These are phyloP conservation scores for Calonectria honghensis DNA, from an alignment of 2,329 filamentous ascomycete genomes.

Conservation along the genomic window DNA sequence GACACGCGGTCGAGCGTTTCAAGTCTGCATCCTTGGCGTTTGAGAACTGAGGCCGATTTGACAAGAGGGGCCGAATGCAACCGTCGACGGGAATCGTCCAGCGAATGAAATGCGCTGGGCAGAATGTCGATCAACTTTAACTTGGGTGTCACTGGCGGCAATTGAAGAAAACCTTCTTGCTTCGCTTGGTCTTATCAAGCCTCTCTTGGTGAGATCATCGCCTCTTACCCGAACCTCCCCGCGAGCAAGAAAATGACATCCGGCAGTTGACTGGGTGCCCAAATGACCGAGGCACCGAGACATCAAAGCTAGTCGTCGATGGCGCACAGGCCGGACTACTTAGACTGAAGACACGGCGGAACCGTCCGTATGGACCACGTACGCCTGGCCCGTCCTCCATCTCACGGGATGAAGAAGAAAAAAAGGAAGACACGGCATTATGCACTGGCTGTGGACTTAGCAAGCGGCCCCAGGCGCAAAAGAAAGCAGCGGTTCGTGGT, in stretches of 20 bases:
- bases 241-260: neutral
- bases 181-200: slow-evolving; percentile 6
- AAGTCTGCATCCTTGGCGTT: slow-evolving; percentile 47
- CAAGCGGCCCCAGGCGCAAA: slow-evolving; percentile 10
- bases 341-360: neutral
- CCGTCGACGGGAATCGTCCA: slow-evolving; percentile 30
- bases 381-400: neutral
- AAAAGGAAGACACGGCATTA: neutral
- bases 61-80: slow-evolving; percentile 44
- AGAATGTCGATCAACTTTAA: slow-evolving; percentile 23
- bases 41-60: slow-evolving; percentile 45
- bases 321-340: neutral
- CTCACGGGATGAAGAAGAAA: neutral
- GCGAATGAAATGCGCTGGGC: slow-evolving; percentile 19
- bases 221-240: slow-evolving; percentile 1
- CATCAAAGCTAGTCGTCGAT: neutral
- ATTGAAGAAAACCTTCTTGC: slow-evolving; percentile 22
- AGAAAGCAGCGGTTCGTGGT: slow-evolving; percentile 6
- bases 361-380: neutral
- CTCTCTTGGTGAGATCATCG: slow-evolving; percentile 15
- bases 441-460: neutral
- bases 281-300: neutral
- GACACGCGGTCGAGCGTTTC: slow-evolving; percentile 50
- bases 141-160: slow-evolving; percentile 26
- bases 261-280: slow-evolving; percentile 8